Base-by-base conservation (phyloP, 331 rosid genomes). In the Ulmus americana region DNA sequence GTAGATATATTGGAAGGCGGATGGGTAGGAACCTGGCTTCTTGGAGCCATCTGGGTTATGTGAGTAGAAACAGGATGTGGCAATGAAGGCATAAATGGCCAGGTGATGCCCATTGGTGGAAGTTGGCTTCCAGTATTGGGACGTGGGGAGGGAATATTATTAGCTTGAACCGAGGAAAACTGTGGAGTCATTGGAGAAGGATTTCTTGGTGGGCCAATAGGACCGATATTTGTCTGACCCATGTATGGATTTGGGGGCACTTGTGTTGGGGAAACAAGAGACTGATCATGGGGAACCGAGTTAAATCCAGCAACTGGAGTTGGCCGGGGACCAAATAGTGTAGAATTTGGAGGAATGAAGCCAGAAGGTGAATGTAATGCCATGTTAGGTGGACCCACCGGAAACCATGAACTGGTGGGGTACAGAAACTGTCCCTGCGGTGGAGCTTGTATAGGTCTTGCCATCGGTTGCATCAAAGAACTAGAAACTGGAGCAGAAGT, bases 371-470 rank as follows among this genome's bases (percentile, higher is more conserved):
- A 46, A 62, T 75, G 71, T 42, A 71, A 46, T n/a, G 78, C 80
- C 53, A 52, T 69, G 59, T 79, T 81, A 63, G 83, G 69, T 60
- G 80, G 76, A 50, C 81, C 83, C 0, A 64, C 59, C 2, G 79
- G 77, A 79, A 80, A 78, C 95, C 92, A 83, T 12, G 83, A 75
- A 69, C 82, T 70, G 11, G 81, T 70, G 11, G 81, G 71, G 70
- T 76, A 81, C 55, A 81, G 88, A 74, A 77, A 75, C 61, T 78
- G 84, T 72, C 76, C 76, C 51, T 77, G 89, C 5, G 15, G 38
- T 7, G 65, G 74, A 70, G 61, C 66, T 61, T 77, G 85, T 63
- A 81, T 28, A 64, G 66, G 43, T 68, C 72, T 74, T 49, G 67
- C 67, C 65, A 50, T 64, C 60, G 86, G 74, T 72, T 77, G 91